Base-by-base conservation (phyloP, 805 yeast species). In the Yamadazyma philogaea region DNA sequence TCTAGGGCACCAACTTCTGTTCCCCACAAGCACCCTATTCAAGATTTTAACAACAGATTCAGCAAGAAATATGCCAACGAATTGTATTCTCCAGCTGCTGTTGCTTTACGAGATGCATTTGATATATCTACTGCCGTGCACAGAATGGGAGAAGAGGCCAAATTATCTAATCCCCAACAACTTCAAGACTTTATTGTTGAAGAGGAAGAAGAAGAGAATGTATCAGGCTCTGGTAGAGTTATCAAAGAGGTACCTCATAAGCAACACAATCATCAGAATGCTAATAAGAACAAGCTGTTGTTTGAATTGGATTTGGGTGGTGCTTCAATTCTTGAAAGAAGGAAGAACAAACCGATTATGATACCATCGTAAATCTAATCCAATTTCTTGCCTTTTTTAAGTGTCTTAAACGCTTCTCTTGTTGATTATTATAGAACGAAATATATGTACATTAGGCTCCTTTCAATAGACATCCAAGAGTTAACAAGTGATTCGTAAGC, bases 61-160 rank as follows among this genome's bases (percentile, higher is more conserved):
- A 21, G 16, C 19, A 57, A 61, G 53, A 60, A 56, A 44, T 59
- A 42, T 43, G 47, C 49, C 44, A 48, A 49, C 27, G 55, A 56
- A 40, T 42, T 74, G 44, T 79, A 77, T 54, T 77, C 84, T 2
- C 89, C 89, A 4, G 88, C 87, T 2, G 88, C 89, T 1, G 84
- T 81, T 37, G 87, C 88, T 0, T 74, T 87, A 63, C 80, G 87
- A 50, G 96, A 87, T 54, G 95, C 90, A 10, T 87, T 87, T 60
- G 95, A 87, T 54, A 80, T 87, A 7, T 81, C 89, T 21, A 84
- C 87, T 39, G 95, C 95, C 5, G 88, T 87, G 14, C 91, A 87
- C 57, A 79, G 96, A 54, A 75, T 77, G 67, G 88, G 84, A 39
- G 86, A 81, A 56, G 90, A 84, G 51, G 70, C 72, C 7, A 72